Percentiles rank a stretch among this genome's conserved stretches.
These are phyloP conservation scores for Neltuma alba DNA, from an alignment of 306 rosid genomes.

Conservation along the genomic window DNA sequence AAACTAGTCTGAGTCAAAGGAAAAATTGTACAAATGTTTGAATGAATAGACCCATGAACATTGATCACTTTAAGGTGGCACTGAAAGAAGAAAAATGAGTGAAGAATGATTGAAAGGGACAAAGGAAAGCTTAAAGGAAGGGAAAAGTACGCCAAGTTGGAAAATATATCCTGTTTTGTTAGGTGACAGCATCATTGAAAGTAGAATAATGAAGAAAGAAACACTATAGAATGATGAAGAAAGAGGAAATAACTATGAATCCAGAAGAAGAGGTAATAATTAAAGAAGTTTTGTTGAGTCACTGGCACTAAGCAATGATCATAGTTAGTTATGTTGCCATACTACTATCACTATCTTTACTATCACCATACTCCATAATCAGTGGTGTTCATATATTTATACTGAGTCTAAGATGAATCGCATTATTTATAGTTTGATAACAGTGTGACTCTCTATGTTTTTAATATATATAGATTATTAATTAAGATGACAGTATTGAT, in stretches of 20 bases:
- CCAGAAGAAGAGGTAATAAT: slow-evolving; percentile 40
- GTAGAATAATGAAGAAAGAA: slow-evolving; percentile 30
- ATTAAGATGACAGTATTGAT: not conserved
- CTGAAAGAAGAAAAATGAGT: slow-evolving; percentile 22
- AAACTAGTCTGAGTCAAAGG: slow-evolving; percentile 9
- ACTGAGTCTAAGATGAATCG: not conserved
- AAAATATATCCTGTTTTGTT: slow-evolving; percentile 47
- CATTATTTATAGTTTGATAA: too few species aligned
- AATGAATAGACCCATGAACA: slow-evolving; percentile 18
- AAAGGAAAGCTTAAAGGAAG: slow-evolving; percentile 50
- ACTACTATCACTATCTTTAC: not conserved
- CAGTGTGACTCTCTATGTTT: too few species aligned
- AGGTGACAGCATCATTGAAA: slow-evolving; percentile 43
- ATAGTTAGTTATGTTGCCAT: slow-evolving; percentile 20
- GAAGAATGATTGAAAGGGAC: slow-evolving; percentile 25
- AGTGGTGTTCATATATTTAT: too few species aligned
- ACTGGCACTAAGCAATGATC: slow-evolving; percentile 32
- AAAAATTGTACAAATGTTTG: slow-evolving; percentile 29
- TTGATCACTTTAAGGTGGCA: not conserved
- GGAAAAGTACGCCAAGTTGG: slow-evolving; percentile 31
- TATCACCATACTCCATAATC: not conserved
- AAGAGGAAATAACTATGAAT: slow-evolving; percentile 33
- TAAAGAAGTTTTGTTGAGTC: slow-evolving; percentile 37
- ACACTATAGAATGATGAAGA: slow-evolving; percentile 26
- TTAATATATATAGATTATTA: too few species aligned